A percentile compares a stretch with the other conserved stretches of the same genome.
phyloP scores from a whole-genome alignment of 306 rosid species.

The Fragaria vesca region DNA sequence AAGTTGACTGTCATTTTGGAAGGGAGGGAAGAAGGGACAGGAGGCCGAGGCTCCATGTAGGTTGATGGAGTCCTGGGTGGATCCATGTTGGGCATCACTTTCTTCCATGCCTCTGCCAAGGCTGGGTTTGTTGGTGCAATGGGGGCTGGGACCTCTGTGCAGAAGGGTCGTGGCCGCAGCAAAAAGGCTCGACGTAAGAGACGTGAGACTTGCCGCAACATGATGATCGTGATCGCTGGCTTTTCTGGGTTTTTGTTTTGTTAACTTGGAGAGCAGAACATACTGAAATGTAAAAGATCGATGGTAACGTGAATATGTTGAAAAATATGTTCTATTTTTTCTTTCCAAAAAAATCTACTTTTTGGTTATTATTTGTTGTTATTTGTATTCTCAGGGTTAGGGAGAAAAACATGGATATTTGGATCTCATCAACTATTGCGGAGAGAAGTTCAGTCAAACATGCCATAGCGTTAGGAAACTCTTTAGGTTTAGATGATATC shows the following conservation, averaged over 20 bases:
- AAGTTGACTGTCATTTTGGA: constrained; percentile 74
- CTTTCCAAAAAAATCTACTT: neutral
- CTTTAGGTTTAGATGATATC: too few relatives aligned
- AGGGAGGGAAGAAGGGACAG: constrained; percentile 58
- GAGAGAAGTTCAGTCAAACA: neutral
- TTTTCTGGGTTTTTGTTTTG: neutral
- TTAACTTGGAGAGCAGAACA: neutral
- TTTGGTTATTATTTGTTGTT: neutral
- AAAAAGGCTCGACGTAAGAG: constrained; percentile 36
- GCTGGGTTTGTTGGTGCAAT: constrained; percentile 8
- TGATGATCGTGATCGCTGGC: constrained; percentile 12
- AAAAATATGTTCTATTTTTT: too few relatives aligned
- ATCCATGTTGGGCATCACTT: constrained; percentile 48
- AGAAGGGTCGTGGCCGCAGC: constrained; percentile 33
- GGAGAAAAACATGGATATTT: neutral
- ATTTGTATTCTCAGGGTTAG: too few relatives aligned
- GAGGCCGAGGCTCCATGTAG: constrained; percentile 62
- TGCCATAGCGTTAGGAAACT: neutral
- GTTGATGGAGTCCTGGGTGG: constrained; percentile 72
- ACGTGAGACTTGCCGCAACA: constrained; percentile 63
- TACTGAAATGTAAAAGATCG: neutral
- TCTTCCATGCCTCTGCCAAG: constrained; percentile 64
- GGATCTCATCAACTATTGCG: neutral
- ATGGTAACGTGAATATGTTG: neutral
- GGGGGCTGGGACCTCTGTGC: constrained; percentile 45